phyloP scores from a whole-genome alignment of 768 basidiomycete genomes.

The Kwoniella newhampshirensis region DNA sequence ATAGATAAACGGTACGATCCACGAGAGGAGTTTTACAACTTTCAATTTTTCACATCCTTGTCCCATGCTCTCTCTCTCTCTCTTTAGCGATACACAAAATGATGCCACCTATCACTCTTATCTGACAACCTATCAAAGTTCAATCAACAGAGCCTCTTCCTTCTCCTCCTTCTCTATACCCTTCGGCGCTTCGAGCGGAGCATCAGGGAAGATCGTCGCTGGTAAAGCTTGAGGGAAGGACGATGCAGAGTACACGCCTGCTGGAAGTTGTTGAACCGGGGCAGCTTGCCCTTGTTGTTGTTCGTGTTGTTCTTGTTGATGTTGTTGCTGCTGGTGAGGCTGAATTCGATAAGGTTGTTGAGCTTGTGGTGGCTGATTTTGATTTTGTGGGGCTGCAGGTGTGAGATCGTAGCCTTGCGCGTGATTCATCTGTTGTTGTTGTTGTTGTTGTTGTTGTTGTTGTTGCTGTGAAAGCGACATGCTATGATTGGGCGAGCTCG shows the following conservation, averaged over 20 bases:
- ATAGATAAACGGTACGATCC: too few species aligned
- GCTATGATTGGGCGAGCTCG: constrained; percentile 12
- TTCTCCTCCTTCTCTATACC: constrained; percentile 38
- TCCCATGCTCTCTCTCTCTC: too few species aligned
- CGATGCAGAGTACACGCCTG: constrained; percentile 26
- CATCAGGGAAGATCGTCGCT: constrained; percentile 49
- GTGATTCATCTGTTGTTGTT: constrained; percentile 38
- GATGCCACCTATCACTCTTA: too few species aligned
- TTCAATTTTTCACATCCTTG: too few species aligned
- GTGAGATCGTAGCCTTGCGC: not conserved
- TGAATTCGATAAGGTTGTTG: constrained; percentile 5
- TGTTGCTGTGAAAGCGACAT: constrained; percentile 24
- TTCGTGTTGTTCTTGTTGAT: constrained; percentile 16
- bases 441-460: constrained; percentile 46
- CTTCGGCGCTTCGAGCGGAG: constrained; percentile 33
- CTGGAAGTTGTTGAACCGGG: constrained; percentile 10
- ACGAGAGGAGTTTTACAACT: too few species aligned
- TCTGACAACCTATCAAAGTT: constrained; percentile 25
- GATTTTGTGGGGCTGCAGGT: constrained; percentile 16
- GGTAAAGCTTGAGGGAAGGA: constrained; percentile 44
- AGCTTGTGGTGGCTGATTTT: constrained; percentile 7
- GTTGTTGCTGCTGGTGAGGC: constrained; percentile 16
- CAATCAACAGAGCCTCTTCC: constrained; percentile 50
- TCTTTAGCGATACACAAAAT: too few species aligned
- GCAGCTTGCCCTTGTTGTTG: constrained; percentile 9